Conservation (phyloP, 2,329 filamentous ascomycete species). For the Nannizzia gypsea region DNA sequence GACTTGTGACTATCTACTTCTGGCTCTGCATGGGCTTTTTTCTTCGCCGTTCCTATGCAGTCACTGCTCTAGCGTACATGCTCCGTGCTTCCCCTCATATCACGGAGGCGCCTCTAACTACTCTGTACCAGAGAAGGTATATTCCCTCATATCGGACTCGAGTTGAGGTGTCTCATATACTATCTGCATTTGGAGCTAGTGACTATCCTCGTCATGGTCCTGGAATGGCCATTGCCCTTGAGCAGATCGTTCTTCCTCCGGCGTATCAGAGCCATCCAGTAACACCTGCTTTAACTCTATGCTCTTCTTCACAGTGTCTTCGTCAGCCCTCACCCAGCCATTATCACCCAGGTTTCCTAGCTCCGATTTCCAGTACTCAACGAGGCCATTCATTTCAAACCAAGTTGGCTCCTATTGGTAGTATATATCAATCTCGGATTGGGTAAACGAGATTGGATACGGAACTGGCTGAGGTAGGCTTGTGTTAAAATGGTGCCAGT, state of each 20-base stretch:
- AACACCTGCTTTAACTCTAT: slow-evolving; percentile 10
- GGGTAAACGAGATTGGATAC: slow-evolving; percentile 11
- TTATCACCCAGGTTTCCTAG: slow-evolving; percentile 11
- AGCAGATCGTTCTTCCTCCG: slow-evolving; percentile 8
- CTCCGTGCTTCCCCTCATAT: too few species aligned
- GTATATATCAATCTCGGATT: slow-evolving; percentile 6
- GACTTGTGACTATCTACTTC: too few species aligned
- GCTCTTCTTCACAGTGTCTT: slow-evolving; percentile 4
- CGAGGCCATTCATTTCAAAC: slow-evolving; percentile 10
- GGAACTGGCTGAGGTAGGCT: not conserved
- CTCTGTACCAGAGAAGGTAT: too few species aligned
- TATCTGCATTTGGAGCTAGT: too few species aligned
- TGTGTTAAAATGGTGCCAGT: slow-evolving; percentile 10
- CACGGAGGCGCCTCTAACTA: too few species aligned
- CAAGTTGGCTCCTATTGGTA: slow-evolving; percentile 10
- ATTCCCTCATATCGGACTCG: too few species aligned
- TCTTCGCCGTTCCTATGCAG: too few species aligned
- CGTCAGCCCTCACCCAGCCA: slow-evolving; percentile 13
- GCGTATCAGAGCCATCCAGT: slow-evolving; percentile 7
- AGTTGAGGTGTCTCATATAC: too few species aligned
- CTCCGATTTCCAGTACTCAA: slow-evolving; percentile 10
- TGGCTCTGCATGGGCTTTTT: too few species aligned
- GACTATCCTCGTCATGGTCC: slow-evolving; percentile 10
- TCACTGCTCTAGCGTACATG: too few species aligned
- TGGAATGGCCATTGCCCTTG: slow-evolving; percentile 10